Conservation (phyloP, 495 filamentous ascomycete genomes). For the Penicillium parvum region DNA sequence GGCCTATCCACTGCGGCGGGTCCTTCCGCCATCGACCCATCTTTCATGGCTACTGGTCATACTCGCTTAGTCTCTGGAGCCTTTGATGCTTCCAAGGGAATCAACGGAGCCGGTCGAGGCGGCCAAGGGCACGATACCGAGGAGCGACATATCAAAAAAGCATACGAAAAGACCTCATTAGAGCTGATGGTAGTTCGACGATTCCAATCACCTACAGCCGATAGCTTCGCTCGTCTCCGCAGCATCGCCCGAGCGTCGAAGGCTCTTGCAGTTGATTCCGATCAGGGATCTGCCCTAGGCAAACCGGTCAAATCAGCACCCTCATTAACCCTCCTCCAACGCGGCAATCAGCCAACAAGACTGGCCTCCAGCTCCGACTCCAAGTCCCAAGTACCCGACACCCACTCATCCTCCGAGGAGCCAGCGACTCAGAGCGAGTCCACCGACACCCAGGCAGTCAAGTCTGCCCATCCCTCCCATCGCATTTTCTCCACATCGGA, state of each 20-base stretch:
- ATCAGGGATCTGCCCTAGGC: conserved; percentile 23
- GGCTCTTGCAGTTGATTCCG: conserved; percentile 4
- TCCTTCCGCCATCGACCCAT: conserved; percentile 32
- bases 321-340: conserved; percentile 30
- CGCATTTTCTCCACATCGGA: conserved; percentile 41
- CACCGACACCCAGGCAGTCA: conserved; percentile 20
- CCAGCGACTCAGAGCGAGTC: conserved; percentile 29
- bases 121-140: conserved; percentile 34
- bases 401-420: conserved; percentile 27
- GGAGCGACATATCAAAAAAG: conserved; percentile 40
- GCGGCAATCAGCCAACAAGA: conserved; percentile 19
- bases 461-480: conserved; percentile 35
- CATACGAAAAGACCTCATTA: conserved; percentile 41
- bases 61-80: conserved; percentile 23
- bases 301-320: conserved; percentile 41
- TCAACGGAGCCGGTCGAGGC: conserved; percentile 32
- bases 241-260: conserved; percentile 23
- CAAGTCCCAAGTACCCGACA: conserved; percentile 20
- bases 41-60: conserved; percentile 25
- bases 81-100: conserved; percentile 31
- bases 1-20: conserved; percentile 26
- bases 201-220: conserved; percentile 41
- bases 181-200: conserved; percentile 42
- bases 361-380: conserved; percentile 22
- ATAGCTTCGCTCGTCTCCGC: conserved; percentile 40